A percentile compares a stretch with the other conserved stretches of the same genome.
Evolutionary conservation across 2,329 filamentous ascomycete genomes (phyloP).

Genomic region (Alternaria alternata): DNA sequence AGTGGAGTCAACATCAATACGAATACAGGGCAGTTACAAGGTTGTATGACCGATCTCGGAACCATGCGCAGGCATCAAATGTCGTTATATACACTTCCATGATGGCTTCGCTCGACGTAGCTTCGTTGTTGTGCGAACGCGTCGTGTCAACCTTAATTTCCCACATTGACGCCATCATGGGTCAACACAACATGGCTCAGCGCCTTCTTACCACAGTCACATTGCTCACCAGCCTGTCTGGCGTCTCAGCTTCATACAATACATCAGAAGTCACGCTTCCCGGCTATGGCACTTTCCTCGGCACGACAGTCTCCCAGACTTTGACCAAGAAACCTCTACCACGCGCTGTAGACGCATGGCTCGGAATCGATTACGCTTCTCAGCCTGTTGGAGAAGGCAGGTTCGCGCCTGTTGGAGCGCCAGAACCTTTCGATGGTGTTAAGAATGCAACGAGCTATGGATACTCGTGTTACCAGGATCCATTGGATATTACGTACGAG

Average conservation of each 20-base stretch:
- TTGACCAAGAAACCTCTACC: constrained; percentile 48
- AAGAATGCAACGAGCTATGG: constrained; percentile 52
- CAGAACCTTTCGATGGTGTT: constrained; percentile 49
- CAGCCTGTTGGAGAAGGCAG: constrained; percentile 48
- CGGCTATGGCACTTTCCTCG: constrained; percentile 51
- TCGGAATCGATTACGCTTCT: constrained; percentile 58
- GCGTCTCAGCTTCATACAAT: not conserved
- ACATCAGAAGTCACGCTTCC: constrained; percentile 33
- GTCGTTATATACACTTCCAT: not conserved
- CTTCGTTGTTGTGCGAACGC: not conserved
- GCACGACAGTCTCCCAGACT: constrained; percentile 48
- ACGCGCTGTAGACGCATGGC: constrained; percentile 55
- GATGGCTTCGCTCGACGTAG: not conserved
- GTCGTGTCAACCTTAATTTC: not conserved
- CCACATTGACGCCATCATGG: constrained; percentile 12
- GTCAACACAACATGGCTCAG: constrained; percentile 1
- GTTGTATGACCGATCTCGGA: constrained; percentile 10
- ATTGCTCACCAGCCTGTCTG: not conserved
- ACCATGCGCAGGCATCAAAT: not conserved
- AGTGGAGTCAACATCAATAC: not conserved
- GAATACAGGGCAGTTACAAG: not conserved
- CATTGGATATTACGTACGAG: constrained; percentile 38
- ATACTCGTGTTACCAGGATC: constrained; percentile 54
- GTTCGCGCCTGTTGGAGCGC: constrained; percentile 51
- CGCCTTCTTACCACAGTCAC: constrained; percentile 8